Conservation (phyloP, 371 early-diverging fungal genomes). For the Zychaea mexicana region DNA sequence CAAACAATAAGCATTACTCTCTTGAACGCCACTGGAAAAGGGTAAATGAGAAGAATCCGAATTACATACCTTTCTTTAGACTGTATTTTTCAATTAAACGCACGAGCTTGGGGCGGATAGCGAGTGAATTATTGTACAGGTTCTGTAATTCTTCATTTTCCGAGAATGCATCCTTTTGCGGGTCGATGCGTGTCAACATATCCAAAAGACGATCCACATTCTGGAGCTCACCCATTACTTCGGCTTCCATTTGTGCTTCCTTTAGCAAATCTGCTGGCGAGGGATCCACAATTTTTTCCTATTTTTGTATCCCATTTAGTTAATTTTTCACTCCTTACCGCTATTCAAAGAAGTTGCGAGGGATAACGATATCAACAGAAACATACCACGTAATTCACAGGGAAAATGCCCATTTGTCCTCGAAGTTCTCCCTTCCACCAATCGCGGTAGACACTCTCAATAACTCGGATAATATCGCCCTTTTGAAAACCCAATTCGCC, state of each 20-base stretch:
- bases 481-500: conserved; percentile 83
- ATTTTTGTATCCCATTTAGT: neutral
- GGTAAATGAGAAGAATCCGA: neutral
- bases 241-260: conserved; percentile 69
- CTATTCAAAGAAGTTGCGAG: no score
- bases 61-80: conserved; percentile 75
- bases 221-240: conserved; percentile 71
- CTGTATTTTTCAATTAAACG: conserved; percentile 78
- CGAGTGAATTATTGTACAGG: conserved; percentile 69
- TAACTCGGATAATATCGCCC: conserved; percentile 80
- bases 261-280: conserved; percentile 58
- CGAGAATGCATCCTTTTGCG: conserved; percentile 78
- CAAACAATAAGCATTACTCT: neutral
- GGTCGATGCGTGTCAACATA: conserved; percentile 76
- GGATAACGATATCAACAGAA: no score
- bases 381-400: conserved; percentile 83
- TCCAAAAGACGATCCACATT: conserved; percentile 81
- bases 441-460: conserved; percentile 84
- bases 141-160: conserved; percentile 88
- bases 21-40: neutral
- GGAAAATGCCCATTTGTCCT: conserved; percentile 83
- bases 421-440: conserved; percentile 90
- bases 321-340: no score
- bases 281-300: conserved; percentile 63
- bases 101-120: conserved; percentile 79